Conservation (phyloP, 345 rosid genomes). For the Mangifera indica region DNA sequence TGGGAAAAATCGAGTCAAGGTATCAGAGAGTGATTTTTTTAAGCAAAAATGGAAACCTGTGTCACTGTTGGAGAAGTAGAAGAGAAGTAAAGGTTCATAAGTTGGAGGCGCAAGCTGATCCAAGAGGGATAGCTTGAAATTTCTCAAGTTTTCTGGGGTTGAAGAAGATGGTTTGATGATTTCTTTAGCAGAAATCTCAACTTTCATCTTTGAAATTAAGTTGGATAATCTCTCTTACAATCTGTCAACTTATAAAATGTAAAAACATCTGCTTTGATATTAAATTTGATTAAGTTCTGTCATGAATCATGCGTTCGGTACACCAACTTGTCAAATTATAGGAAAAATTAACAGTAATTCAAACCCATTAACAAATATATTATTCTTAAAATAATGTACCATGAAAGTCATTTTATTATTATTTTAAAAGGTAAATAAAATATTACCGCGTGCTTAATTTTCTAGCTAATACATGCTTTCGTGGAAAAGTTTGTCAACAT, state of each 20-base stretch:
- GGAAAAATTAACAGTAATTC: too few species aligned
- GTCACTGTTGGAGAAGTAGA: conserved; percentile 7
- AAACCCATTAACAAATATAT: too few species aligned
- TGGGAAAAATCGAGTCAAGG: conserved; percentile 19
- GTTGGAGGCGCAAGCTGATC: conserved; percentile 32
- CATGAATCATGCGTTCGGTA: too few species aligned
- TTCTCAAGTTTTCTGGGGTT: conserved; percentile 16
- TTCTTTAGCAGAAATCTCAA: not conserved
- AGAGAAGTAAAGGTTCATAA: conserved; percentile 20
- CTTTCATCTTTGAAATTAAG: not conserved
- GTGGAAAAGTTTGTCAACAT: too few species aligned
- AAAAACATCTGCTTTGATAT: too few species aligned
- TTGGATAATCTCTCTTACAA: not conserved
- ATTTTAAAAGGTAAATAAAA: too few species aligned
- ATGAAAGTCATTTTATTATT: too few species aligned
- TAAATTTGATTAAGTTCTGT: too few species aligned
- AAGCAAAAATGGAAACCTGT: not conserved
- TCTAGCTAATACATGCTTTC: too few species aligned
- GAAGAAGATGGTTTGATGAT: conserved; percentile 32
- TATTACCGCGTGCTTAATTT: too few species aligned
- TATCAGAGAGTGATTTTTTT: conserved; percentile 26
- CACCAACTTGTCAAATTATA: too few species aligned
- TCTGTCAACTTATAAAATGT: not conserved
- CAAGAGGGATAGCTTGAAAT: conserved; percentile 28
- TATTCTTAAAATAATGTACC: too few species aligned